A percentile compares a stretch with the other conserved stretches of the same genome.
These are phyloP conservation scores for Vaccinium macrocarpon DNA, from an alignment of 148 eudicot species.

Conservation along the genomic window DNA sequence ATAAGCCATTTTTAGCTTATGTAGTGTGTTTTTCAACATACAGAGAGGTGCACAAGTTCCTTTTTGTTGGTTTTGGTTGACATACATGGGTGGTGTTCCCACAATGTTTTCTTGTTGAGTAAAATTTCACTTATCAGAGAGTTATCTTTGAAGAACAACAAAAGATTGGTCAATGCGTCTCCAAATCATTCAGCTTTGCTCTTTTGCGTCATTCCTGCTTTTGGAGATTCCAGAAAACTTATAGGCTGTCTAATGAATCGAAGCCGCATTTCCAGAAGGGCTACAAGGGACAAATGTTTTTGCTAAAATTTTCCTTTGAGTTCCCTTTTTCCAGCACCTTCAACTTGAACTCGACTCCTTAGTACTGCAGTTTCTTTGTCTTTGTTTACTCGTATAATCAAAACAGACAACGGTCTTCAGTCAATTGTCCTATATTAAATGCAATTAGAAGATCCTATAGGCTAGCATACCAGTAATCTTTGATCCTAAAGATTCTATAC, in stretches of 20 bases:
- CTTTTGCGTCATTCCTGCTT: background rate
- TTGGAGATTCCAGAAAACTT: slow-evolving; percentile 2
- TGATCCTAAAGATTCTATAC: background rate
- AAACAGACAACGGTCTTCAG: background rate
- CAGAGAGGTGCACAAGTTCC: background rate
- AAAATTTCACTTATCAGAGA: background rate
- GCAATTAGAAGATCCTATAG: background rate
- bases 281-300: background rate
- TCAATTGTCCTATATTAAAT: background rate
- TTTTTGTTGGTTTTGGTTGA: background rate
- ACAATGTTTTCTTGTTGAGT: background rate
- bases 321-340: background rate
- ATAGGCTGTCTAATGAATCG: background rate
- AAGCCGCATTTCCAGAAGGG: background rate
- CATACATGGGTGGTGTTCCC: background rate
- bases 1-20: background rate
- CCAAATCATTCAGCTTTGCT: background rate
- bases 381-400: background rate
- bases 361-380: background rate
- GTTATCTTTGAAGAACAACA: slow-evolving; percentile 5
- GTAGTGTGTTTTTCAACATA: background rate
- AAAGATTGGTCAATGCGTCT: background rate
- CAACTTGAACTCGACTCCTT: background rate
- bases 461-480: background rate
- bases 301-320: background rate